Evolutionary conservation across 2,329 filamentous ascomycete species (phyloP).

Genomic region (Talaromyces sp.): DNA sequence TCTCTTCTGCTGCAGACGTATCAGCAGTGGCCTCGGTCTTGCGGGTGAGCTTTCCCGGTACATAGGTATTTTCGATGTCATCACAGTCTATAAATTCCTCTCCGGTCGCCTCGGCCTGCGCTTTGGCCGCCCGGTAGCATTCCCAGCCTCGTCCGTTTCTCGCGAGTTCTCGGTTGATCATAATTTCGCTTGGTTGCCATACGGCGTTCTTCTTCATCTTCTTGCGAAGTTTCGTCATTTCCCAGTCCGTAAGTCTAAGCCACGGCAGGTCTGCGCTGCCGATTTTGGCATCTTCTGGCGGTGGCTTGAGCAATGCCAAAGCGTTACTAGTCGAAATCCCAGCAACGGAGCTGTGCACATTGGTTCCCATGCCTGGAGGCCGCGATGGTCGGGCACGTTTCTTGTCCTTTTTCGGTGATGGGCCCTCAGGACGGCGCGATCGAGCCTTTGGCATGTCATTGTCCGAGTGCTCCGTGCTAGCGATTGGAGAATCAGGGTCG

Average conservation of each 20-base stretch:
- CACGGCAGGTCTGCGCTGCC: slow-evolving; percentile 60
- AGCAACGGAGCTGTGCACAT: slow-evolving; percentile 50
- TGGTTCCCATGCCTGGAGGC: slow-evolving; percentile 39
- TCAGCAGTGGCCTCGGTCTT: slow-evolving; percentile 38
- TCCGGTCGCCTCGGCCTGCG: slow-evolving; percentile 48
- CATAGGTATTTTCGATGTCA: slow-evolving; percentile 34
- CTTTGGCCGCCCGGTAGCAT: slow-evolving; percentile 47
- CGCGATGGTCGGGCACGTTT: slow-evolving; percentile 18
- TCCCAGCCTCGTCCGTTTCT: slow-evolving; percentile 53
- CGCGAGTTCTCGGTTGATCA: slow-evolving; percentile 62
- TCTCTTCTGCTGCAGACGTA: slow-evolving; percentile 40
- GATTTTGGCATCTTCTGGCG: slow-evolving; percentile 55
- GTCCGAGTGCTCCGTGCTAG: slow-evolving; percentile 44
- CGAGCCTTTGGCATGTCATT: slow-evolving; percentile 24
- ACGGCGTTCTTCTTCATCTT: slow-evolving; percentile 68
- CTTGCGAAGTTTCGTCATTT: slow-evolving; percentile 63
- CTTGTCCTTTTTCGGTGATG: slow-evolving; percentile 40
- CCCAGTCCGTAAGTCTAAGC: slow-evolving; percentile 62
- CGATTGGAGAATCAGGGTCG: slow-evolving; percentile 42
- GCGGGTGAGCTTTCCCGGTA: slow-evolving; percentile 35
- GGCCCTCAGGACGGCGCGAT: slow-evolving; percentile 8
- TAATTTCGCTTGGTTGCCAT: slow-evolving; percentile 64
- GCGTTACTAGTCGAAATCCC: slow-evolving; percentile 60
- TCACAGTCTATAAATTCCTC: slow-evolving; percentile 56
- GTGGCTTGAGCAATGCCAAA: slow-evolving; percentile 54